A percentile compares a stretch with the other conserved stretches of the same genome.
phyloP scores from a whole-genome alignment of 768 basidiomycete genomes.

The Suillus fuscotomentosus region DNA sequence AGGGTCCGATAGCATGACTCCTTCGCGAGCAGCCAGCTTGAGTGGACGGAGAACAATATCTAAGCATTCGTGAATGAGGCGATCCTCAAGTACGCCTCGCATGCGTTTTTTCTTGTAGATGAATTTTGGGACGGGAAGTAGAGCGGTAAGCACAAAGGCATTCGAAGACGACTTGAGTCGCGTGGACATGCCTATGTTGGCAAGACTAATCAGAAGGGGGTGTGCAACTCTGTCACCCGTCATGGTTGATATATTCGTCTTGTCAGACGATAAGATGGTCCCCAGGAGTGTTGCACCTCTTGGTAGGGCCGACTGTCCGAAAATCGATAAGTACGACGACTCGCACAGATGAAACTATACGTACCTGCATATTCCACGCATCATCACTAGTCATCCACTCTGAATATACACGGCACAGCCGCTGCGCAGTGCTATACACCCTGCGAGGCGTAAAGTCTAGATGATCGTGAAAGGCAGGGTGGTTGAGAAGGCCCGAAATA shows the following conservation, averaged over 20 bases:
- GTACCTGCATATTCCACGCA: conserved; percentile 20
- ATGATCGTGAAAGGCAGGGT: conserved; percentile 19
- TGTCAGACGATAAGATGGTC: conserved; percentile 30
- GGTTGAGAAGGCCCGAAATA: conserved; percentile 17
- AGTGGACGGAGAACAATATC: neutral
- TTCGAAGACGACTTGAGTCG: conserved; percentile 27
- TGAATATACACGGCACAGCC: conserved; percentile 10
- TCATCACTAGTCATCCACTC: conserved; percentile 19
- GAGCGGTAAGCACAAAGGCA: conserved; percentile 17
- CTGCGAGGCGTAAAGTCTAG: conserved; percentile 19
- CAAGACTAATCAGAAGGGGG: conserved; percentile 29
- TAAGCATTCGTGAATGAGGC: conserved; percentile 27
- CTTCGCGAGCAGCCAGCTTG: neutral
- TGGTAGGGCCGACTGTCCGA: conserved; percentile 16
- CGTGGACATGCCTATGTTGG: conserved; percentile 29
- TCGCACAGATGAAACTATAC: neutral
- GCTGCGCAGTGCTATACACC: conserved; percentile 10
- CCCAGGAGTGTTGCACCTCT: conserved; percentile 21
- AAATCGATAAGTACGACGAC: neutral
- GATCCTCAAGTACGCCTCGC: conserved; percentile 21
- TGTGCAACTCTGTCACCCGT: conserved; percentile 29
- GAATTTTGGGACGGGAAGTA: conserved; percentile 19
- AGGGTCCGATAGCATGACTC: too few relatives aligned
- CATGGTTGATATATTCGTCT: conserved; percentile 30
- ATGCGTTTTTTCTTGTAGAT: conserved; percentile 16